Evolutionary conservation across 805 yeast genomes (phyloP).

Genomic region (Ogataea paradorogensis): DNA sequence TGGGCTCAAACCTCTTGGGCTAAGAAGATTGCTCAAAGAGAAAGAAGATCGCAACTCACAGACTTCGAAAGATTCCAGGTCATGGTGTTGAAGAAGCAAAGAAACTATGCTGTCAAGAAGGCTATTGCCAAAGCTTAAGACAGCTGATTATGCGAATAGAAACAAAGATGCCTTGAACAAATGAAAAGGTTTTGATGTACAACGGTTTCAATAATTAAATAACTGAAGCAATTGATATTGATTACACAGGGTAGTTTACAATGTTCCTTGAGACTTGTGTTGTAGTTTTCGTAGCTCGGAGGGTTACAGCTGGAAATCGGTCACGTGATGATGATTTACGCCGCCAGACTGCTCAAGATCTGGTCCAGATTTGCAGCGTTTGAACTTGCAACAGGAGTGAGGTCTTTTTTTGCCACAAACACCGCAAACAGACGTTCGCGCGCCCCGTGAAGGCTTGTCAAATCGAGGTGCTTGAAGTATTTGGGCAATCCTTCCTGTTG

Average conservation of each 20-base stretch:
- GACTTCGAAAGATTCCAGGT: conserved; percentile 99
- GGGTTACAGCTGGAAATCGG: not conserved
- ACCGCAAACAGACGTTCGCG: conserved; percentile 25
- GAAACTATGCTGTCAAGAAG: conserved; percentile 90
- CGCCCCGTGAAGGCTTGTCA: conserved; percentile 14
- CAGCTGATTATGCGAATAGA: conserved; percentile 14
- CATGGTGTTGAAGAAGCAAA: conserved; percentile 94
- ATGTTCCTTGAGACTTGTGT: not conserved
- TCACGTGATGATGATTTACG: conserved; percentile 2
- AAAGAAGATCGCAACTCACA: conserved; percentile 86
- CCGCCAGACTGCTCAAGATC: conserved; percentile 18
- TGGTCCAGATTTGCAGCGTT: conserved; percentile 12
- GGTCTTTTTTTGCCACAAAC: conserved; percentile 28
- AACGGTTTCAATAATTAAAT: conserved; percentile 18
- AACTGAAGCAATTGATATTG: conserved; percentile 18
- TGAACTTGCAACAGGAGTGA: conserved; percentile 11
- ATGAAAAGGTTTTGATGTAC: conserved; percentile 17
- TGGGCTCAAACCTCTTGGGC: conserved; percentile 97
- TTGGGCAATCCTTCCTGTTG: conserved; percentile 15
- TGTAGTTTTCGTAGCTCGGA: not conserved
- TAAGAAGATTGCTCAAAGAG: conserved; percentile 93
- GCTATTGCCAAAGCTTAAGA: conserved; percentile 92
- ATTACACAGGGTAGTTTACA: conserved; percentile 10
- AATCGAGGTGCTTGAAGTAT: conserved; percentile 21
- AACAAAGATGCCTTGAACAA: conserved; percentile 10